phyloP scores from a whole-genome alignment of 441 rosid genomes.

The Jatropha podagrica region DNA sequence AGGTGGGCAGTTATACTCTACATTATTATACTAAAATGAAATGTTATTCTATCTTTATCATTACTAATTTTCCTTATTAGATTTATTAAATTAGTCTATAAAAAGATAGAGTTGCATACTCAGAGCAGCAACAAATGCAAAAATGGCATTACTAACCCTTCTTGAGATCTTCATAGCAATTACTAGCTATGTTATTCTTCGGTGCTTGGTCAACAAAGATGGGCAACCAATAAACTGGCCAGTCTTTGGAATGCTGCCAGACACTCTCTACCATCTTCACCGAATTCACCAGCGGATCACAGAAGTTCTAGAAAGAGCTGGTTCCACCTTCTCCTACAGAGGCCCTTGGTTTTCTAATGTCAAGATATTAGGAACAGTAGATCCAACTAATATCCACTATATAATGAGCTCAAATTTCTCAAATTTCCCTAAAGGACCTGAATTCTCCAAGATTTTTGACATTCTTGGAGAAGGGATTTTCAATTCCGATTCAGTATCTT shows the following conservation, averaged over 20 bases:
- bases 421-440: slow-evolving; percentile 39
- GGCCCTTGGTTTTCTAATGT: slow-evolving; percentile 32
- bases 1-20: too few species aligned
- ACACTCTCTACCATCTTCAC: slow-evolving; percentile 24
- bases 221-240: slow-evolving; percentile 37
- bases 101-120: too few species aligned
- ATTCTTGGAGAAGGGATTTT: slow-evolving; percentile 39
- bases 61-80: too few species aligned
- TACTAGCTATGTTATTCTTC: slow-evolving; percentile 21
- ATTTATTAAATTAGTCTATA: too few species aligned
- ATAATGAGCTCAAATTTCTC: slow-evolving; percentile 45
- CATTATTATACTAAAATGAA: too few species aligned
- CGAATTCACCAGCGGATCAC: slow-evolving; percentile 31
- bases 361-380: slow-evolving; percentile 28
- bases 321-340: slow-evolving; percentile 29
- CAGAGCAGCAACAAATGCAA: not conserved
- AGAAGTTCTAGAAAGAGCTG: slow-evolving; percentile 23
- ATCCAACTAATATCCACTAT: slow-evolving; percentile 44
- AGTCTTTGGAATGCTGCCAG: slow-evolving; percentile 42
- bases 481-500: slow-evolving; percentile 31
- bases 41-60: too few species aligned
- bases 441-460: slow-evolving; percentile 34
- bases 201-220: not conserved
- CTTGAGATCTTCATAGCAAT: slow-evolving; percentile 4
- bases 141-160: slow-evolving; percentile 12